These are phyloP conservation scores for Phytophthora agathidicida DNA, from an alignment of 352 stramenopile species.

Conservation along the genomic window DNA sequence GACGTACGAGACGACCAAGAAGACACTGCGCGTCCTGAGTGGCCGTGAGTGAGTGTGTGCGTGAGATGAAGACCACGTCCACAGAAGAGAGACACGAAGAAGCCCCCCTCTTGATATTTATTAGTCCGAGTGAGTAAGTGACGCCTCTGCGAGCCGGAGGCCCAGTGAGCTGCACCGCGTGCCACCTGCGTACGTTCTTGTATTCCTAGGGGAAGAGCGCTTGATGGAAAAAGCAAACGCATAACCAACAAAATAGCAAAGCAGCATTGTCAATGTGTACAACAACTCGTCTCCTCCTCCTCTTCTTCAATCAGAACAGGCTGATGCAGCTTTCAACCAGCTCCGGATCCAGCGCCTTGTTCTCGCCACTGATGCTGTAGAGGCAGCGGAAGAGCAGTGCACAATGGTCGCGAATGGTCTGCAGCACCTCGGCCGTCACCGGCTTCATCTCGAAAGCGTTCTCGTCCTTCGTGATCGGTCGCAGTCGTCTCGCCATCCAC, in stretches of 20 bases:
- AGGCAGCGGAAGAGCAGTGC: conserved; percentile 36
- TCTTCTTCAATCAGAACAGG: conserved; percentile 4
- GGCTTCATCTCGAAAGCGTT: conserved; percentile 14
- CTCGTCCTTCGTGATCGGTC: conserved; percentile 2
- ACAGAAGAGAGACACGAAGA: conserved; percentile 34
- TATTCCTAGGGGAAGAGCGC: conserved; percentile 38
- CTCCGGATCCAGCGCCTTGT: conserved; percentile 13
- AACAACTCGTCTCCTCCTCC: background rate
- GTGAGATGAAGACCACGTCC: conserved; percentile 9
- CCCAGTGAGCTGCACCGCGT: conserved; percentile 37
- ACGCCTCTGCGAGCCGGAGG: conserved; percentile 19
- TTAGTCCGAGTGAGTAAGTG: conserved; percentile 35
- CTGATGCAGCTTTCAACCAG: background rate
- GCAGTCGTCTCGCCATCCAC: conserved; percentile 16
- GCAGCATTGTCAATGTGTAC: conserved; percentile 18
- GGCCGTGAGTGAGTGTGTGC: conserved; percentile 15
- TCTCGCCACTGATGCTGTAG: conserved; percentile 34
- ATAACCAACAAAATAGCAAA: conserved; percentile 32
- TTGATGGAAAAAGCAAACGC: conserved; percentile 31
- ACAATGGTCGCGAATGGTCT: conserved; percentile 32
- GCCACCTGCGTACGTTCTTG: conserved; percentile 30
- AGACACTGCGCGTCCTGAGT: conserved; percentile 53
- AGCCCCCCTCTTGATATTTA: conserved; percentile 44
- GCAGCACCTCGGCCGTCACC: conserved; percentile 20
- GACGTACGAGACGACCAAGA: conserved; percentile 84